Percentiles rank a stretch among this genome's conserved stretches.
phyloP scores from a whole-genome alignment of 768 basidiomycete genomes.

The Collybiopsis confluens region DNA sequence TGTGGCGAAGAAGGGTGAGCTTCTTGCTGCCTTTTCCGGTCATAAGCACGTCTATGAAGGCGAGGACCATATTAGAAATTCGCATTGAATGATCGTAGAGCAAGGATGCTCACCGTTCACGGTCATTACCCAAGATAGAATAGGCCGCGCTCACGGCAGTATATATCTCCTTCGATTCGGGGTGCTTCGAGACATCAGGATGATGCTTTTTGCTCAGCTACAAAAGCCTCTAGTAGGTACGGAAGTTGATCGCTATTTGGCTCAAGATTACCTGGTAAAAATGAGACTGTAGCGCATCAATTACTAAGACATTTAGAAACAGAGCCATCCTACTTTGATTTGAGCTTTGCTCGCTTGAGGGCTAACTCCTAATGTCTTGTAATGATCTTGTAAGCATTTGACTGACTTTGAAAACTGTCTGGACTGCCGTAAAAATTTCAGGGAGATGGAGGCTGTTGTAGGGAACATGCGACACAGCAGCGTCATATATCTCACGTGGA shows the following conservation, averaged over 20 bases:
- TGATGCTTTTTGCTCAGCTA: conserved; percentile 39
- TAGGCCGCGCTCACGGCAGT: conserved; percentile 41
- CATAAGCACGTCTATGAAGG: conserved; percentile 36
- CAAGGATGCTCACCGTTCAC: conserved; percentile 29
- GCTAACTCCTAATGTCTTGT: conserved; percentile 36
- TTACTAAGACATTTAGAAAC: neutral
- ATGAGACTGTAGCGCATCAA: conserved; percentile 25
- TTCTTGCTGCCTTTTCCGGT: conserved; percentile 32
- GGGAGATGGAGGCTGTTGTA: neutral
- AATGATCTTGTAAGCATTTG: conserved; percentile 26
- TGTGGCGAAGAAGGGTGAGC: conserved; percentile 10
- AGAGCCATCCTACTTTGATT: conserved; percentile 29
- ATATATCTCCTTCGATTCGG: conserved; percentile 33
- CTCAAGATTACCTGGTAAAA: conserved; percentile 41
- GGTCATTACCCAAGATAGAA: conserved; percentile 38
- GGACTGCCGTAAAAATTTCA: neutral
- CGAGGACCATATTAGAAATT: neutral
- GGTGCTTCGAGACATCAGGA: conserved; percentile 43
- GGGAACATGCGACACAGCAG: neutral
- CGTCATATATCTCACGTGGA: too few species aligned
- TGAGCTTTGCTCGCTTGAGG: conserved; percentile 35
- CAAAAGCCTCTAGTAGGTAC: neutral
- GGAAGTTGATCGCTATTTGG: neutral
- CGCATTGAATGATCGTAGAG: neutral
- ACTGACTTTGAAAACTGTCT: conserved; percentile 22